Evolutionary conservation across 75 land plant species (phyloP), one percentile per base, ranked within the genome.

Genomic region (Isoetes taiwanensis): DNA sequence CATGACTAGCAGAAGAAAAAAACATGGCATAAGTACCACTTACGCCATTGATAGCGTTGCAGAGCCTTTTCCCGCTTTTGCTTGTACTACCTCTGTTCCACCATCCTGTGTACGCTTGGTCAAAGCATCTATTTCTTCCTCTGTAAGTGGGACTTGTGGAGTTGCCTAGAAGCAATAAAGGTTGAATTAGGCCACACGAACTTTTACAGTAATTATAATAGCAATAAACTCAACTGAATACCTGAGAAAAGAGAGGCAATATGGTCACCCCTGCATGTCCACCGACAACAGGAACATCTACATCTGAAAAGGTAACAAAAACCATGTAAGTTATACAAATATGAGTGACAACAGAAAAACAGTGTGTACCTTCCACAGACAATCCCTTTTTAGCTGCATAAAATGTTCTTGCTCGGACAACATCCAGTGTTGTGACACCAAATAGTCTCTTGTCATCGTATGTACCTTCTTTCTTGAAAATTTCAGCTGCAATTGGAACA

Each of bases 391-490:
- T 83, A 24, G 64, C 77, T 53, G 97, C 95, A 61, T 83, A 88
- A 80, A 91, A 91, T 19, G 97, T 91, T 68, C 78, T 87, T 12
- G 97, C 97, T 43, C 94, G 77, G 26, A 91, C 89, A 5, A 91
- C 97, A 73, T 91, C 97, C 59, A 91, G 77, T 5, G 94, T 91
- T 2, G 97, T 91, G 14, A 91, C 97, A 72, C 97, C 97, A 71
- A 91, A 91, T 52, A 91, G 69, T 58, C 62, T 91, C 78, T 75
- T 86, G 56, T 73, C 74, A 55, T 91, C 79, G 54, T 78, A 91
- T 12, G 80, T 78, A 6, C 95, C 94, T 4, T 80, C 80, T 62
- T 80, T 76, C 79, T 91, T 91, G 63, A 91, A 87, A 32, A 91
- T 79, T 69, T 91, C 95, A 32, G 97, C 80, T 1, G 97, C 97